These are phyloP conservation scores for Arxiozyma bovina DNA, from an alignment of 1,139 yeast species.

Conservation along the genomic window DNA sequence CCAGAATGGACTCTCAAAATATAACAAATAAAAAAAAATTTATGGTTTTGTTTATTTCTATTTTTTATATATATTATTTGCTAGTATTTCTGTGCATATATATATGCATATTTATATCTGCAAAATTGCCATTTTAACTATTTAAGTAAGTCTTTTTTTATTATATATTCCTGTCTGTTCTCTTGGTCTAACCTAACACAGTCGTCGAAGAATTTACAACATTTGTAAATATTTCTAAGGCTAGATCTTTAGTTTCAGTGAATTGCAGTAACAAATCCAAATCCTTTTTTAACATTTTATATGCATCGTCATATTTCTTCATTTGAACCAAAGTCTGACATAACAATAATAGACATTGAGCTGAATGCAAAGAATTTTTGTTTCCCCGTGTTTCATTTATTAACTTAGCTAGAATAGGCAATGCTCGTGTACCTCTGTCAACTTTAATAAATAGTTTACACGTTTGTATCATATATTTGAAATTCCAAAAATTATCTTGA, in stretches of 20 bases:
- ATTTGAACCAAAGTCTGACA: constrained; percentile 10
- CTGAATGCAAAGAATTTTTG: constrained; percentile 15
- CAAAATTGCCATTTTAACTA: not conserved
- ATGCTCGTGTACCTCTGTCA: constrained; percentile 15
- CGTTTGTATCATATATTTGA: constrained; percentile 16
- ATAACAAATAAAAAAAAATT: no score
- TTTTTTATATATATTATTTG: not conserved
- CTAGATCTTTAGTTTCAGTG: not conserved
- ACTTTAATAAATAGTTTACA: constrained; percentile 16
- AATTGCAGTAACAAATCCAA: constrained; percentile 8
- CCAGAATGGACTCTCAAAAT: constrained; percentile 1
- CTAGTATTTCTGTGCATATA: not conserved
- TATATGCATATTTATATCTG: not conserved
- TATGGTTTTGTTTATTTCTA: no score
- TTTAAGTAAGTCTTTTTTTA: not conserved
- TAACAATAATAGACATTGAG: constrained; percentile 16
- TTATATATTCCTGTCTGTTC: not conserved
- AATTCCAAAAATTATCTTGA: constrained; percentile 19
- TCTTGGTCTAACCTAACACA: not conserved
- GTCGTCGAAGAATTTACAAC: not conserved
- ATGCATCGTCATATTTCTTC: constrained; percentile 10
- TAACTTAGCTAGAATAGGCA: constrained; percentile 15
- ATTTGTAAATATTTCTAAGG: not conserved
- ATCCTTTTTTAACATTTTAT: constrained; percentile 3
- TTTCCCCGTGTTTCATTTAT: constrained; percentile 12